Percentiles rank a stretch among this genome's conserved stretches.
These are phyloP conservation scores for Zasmidium angulare DNA, from an alignment of 2,329 filamentous ascomycete species.

Conservation along the genomic window DNA sequence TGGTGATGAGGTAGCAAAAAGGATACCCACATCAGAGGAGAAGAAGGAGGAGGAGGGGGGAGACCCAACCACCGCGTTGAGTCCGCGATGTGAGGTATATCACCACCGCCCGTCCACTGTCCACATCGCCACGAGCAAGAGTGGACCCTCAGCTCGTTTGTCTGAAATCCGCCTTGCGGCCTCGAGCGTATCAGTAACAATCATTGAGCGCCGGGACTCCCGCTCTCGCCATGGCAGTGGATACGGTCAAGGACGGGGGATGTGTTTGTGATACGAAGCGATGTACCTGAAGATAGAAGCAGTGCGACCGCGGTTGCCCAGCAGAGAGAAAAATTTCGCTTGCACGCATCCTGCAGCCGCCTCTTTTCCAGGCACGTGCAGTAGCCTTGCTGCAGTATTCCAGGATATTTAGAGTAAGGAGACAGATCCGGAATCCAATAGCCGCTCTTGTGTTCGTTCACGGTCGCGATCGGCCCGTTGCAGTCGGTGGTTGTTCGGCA, in stretches of 20 bases:
- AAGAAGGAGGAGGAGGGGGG: neutral
- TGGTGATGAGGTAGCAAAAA: neutral
- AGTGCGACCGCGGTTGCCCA: slow-evolving; percentile 4
- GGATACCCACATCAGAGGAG: slow-evolving; percentile 2
- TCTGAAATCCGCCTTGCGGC: slow-evolving; percentile 7
- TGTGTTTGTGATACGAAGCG: slow-evolving; percentile 11
- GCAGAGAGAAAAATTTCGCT: slow-evolving; percentile 10
- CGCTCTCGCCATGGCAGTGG: slow-evolving; percentile 6
- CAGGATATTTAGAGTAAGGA: slow-evolving; percentile 8
- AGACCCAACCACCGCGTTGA: neutral
- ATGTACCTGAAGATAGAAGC: slow-evolving; percentile 10
- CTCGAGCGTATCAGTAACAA: slow-evolving; percentile 9
- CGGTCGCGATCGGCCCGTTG: neutral
- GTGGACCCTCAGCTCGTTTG: slow-evolving; percentile 9
- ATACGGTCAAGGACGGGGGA: neutral
- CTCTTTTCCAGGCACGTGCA: slow-evolving; percentile 7
- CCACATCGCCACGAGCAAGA: neutral
- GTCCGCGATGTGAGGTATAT: slow-evolving; percentile 6
- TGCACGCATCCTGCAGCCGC: slow-evolving; percentile 2
- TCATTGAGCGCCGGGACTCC: no score
- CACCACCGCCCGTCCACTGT: neutral
- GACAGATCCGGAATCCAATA: slow-evolving; percentile 1
- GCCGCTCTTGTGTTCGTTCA: neutral
- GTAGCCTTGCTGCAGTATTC: slow-evolving; percentile 5
- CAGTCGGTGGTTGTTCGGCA: neutral